phyloP scores from a whole-genome alignment of 495 filamentous ascomycete genomes.

The Penicillium nucicola region DNA sequence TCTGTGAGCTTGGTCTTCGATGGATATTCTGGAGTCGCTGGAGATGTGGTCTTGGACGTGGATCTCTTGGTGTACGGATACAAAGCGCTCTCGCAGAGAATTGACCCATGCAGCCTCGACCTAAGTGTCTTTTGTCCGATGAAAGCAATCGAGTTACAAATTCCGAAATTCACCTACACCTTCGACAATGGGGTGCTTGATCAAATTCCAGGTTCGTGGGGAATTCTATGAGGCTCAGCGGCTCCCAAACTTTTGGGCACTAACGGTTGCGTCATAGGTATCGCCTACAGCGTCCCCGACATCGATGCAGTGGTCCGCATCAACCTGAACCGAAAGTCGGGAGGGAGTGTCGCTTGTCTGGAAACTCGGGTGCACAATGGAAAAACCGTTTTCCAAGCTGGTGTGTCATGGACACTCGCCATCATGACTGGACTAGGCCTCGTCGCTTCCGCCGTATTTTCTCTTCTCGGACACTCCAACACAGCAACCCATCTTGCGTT shows the following conservation, averaged over 20 bases:
- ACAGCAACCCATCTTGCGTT: constrained; percentile 93
- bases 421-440: constrained; percentile 80
- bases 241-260: neutral
- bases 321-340: constrained; percentile 63
- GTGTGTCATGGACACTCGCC: constrained; percentile 83
- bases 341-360: constrained; percentile 71
- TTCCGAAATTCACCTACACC: constrained; percentile 5
- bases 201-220: neutral
- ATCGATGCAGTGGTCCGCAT: constrained; percentile 81
- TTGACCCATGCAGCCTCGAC: constrained; percentile 67
- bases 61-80: constrained; percentile 74
- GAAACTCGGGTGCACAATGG: constrained; percentile 87
- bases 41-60: constrained; percentile 69
- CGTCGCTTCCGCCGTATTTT: constrained; percentile 72
- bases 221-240: too few relatives aligned
- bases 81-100: constrained; percentile 49
- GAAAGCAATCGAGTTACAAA: constrained; percentile 40
- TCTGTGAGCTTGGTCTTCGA: constrained; percentile 64
- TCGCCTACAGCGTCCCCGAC: constrained; percentile 87
- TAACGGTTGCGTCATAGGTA: constrained; percentile 37
- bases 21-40: constrained; percentile 69
- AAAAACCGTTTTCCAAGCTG: constrained; percentile 85
- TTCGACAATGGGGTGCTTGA: neutral
- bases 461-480: constrained; percentile 82
- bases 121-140: constrained; percentile 76